These are phyloP conservation scores for Pichia kudriavzevii DNA, from an alignment of 1,139 yeast species.

Conservation along the genomic window DNA sequence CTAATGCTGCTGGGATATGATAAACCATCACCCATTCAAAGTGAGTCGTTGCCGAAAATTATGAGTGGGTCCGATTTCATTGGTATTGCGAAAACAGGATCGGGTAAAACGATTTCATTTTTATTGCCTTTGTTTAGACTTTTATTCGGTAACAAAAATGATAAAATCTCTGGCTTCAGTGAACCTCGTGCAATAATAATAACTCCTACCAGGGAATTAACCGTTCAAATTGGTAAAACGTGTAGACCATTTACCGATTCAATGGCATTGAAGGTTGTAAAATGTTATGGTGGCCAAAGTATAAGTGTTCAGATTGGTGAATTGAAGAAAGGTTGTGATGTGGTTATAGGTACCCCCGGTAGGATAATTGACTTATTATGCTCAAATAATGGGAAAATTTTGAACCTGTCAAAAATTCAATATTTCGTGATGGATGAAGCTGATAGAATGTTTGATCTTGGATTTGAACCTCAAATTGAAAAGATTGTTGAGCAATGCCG, in stretches of 20 bases:
- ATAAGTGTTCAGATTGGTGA: conserved; percentile 77
- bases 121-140: conserved; percentile 80
- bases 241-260: conserved; percentile 49
- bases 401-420: conserved; percentile 63
- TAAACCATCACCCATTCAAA: conserved; percentile 81
- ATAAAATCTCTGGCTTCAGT: conserved; percentile 26
- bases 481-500: conserved; percentile 72
- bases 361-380: conserved; percentile 83
- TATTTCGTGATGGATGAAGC: conserved; percentile 92
- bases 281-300: conserved; percentile 94
- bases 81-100: conserved; percentile 94
- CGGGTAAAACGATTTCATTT: conserved; percentile 91
- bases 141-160: conserved; percentile 36
- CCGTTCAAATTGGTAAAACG: conserved; percentile 74
- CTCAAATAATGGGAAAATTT: conserved; percentile 73
- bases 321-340: conserved; percentile 69
- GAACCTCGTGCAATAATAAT: conserved; percentile 79
- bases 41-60: conserved; percentile 85
- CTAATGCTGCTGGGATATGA: conserved; percentile 41
- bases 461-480: conserved; percentile 93
- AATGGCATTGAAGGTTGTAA: conserved; percentile 47
- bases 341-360: conserved; percentile 94
- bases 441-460: conserved; percentile 94
- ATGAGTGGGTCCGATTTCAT: conserved; percentile 88
- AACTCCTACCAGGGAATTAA: conserved; percentile 92